A percentile compares a stretch with the other conserved stretches of the same genome.
Conservation (phyloP, 768 basidiomycete species). For the Lepiota brunneoincarnata region DNA sequence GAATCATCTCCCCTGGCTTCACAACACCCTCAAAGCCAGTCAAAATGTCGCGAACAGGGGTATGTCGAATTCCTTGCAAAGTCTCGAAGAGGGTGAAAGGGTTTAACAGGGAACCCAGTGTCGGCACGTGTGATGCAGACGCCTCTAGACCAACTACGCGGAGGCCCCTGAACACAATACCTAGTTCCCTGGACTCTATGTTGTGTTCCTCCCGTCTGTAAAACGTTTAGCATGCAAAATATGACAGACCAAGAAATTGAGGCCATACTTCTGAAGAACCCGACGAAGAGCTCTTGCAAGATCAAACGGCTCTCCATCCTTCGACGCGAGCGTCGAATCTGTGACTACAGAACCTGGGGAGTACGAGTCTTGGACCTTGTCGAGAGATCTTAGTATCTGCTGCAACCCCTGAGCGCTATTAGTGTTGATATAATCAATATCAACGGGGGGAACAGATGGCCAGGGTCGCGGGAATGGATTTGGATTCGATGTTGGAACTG, state of each 20-base stretch:
- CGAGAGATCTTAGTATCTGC: no score
- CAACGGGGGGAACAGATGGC: no score
- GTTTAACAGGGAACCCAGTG: slow-evolving; percentile 63
- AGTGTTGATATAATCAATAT: no score
- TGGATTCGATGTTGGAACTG: no score
- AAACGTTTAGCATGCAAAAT: slow-evolving; percentile 2
- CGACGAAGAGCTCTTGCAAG: slow-evolving; percentile 32
- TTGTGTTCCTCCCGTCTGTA: slow-evolving; percentile 44
- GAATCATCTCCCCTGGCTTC: slow-evolving; percentile 73
- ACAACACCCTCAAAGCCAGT: slow-evolving; percentile 62
- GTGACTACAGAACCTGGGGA: no score
- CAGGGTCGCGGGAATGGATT: no score
- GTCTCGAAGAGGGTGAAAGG: slow-evolving; percentile 40
- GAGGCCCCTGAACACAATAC: slow-evolving; percentile 58
- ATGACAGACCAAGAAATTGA: background rate
- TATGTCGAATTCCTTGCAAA: slow-evolving; percentile 50
- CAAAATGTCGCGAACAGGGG: slow-evolving; percentile 62
- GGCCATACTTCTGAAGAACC: slow-evolving; percentile 31
- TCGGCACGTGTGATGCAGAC: slow-evolving; percentile 51
- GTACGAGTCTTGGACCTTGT: no score
- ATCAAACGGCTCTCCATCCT: slow-evolving; percentile 28
- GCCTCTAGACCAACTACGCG: slow-evolving; percentile 59
- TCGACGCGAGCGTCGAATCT: no score
- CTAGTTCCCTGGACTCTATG: slow-evolving; percentile 54
- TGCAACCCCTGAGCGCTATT: no score